Evolutionary conservation across 129 eudicot genomes (phyloP), one percentile per base, ranked within the genome.

Genomic region (Oenanthe sinensis): DNA sequence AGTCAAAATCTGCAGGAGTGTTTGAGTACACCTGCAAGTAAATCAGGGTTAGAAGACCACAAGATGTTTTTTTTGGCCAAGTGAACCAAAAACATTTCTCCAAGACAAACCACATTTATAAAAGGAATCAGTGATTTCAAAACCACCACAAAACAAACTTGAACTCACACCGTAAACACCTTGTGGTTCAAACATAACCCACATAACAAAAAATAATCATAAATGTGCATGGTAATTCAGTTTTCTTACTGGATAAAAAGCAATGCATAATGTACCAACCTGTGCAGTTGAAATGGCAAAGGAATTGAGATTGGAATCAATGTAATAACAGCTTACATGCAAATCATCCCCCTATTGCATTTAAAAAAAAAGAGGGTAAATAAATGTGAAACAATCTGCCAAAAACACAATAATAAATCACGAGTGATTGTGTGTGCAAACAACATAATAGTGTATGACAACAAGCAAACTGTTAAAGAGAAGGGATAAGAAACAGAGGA

Each of bases 1-100:
- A 91, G 84, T 93, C 98, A 85, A 93, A 93, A 86, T 93, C 98
- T 16, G 98, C 92, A 76, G 98, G 98, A 62, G 98, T 93, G 82
- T 93, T 93, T 44, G 98, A 93, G 87, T 93, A 93, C 43, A 93
- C 91, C 98, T 93, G 83, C 30, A 90, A 77, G 75, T 60, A 39
- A 26, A 17, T 75, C 40, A 14, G 37, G 49, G 1, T 72, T 44
- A 42, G 13, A 55, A 55, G 65, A 55, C 28, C 65, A 3, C 8
- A 22, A 20, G 9, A 8, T 6, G 28, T 55, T 55, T 55, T 55
- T 55, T 8, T 4, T 52, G 19, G n/a, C n/a, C 8, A 17, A 52
- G 12, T 22, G 11, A 20, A 12, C 30, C 22, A 55, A n/a, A 58
- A 58, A n/a, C 1, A 19, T 52, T 0, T n/a, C 14, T 58, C 5